phyloP scores from a whole-genome alignment of 1,139 yeast species.

The Candida sanyaensis region DNA sequence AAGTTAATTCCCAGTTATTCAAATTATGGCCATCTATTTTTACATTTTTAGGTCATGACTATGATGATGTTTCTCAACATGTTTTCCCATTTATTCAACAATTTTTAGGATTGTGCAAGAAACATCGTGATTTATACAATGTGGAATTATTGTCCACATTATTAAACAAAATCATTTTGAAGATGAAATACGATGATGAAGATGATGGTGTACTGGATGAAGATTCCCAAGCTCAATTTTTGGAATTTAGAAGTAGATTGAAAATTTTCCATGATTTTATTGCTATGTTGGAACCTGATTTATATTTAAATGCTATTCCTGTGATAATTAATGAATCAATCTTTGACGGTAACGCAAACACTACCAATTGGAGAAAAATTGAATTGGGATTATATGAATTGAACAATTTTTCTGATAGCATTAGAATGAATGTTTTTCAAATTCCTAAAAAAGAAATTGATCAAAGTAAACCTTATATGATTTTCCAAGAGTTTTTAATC shows the following conservation, averaged over 20 bases:
- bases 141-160: conserved; percentile 60
- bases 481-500: conserved; percentile 63
- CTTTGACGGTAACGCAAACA: conserved; percentile 23
- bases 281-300: conserved; percentile 70
- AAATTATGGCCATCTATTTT: conserved; percentile 72
- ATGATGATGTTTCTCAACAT: conserved; percentile 85
- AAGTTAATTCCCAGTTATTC: conserved; percentile 30
- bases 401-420: conserved; percentile 74
- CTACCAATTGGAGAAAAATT: conserved; percentile 69
- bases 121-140: conserved; percentile 37
- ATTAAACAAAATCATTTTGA: conserved; percentile 68
- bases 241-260: conserved; percentile 72
- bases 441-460: conserved; percentile 64
- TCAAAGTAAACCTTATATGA: conserved; percentile 59
- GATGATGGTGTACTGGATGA: conserved; percentile 65
- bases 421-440: conserved; percentile 72
- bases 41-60: conserved; percentile 73
- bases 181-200: conserved; percentile 78
- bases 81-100: conserved; percentile 80
- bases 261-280: conserved; percentile 84
- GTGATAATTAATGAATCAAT: conserved; percentile 63
- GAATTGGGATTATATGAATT: conserved; percentile 88
- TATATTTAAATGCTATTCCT: conserved; percentile 72
- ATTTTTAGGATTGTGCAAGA: conserved; percentile 71
- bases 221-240: conserved; percentile 73